phyloP scores from a whole-genome alignment of 2,329 filamentous ascomycete species.

The Trichoderma sp. region DNA sequence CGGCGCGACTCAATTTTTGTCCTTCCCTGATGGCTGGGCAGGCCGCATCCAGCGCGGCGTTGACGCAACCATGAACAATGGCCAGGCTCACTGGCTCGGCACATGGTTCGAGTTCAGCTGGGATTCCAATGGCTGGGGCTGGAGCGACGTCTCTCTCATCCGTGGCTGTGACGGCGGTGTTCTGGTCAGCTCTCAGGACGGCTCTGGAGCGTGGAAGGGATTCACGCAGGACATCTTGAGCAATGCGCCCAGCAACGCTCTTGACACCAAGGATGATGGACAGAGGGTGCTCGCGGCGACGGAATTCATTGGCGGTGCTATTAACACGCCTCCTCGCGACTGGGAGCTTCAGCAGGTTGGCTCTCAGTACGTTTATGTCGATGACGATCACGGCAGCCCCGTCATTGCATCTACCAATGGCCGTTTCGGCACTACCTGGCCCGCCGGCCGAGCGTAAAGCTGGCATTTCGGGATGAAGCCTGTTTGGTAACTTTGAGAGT shows the following conservation, averaged over 20 bases:
- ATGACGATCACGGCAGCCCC: constrained; percentile 29
- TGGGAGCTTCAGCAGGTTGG: constrained; percentile 28
- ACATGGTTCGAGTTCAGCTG: constrained; percentile 31
- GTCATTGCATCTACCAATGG: constrained; percentile 27
- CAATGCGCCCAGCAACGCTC: constrained; percentile 24
- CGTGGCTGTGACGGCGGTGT: constrained; percentile 30
- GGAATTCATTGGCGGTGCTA: constrained; percentile 24
- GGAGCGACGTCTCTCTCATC: constrained; percentile 32
- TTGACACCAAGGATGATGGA: constrained; percentile 16
- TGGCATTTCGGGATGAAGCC: not conserved
- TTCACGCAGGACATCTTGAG: constrained; percentile 28
- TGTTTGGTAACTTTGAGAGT: not conserved
- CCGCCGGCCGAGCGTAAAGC: not conserved
- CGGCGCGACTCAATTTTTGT: constrained; percentile 26
- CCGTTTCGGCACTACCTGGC: constrained; percentile 12
- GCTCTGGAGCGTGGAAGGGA: constrained; percentile 27
- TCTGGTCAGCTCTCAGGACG: constrained; percentile 26
- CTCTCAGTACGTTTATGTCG: constrained; percentile 27
- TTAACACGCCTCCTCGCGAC: constrained; percentile 26
- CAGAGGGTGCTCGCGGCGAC: constrained; percentile 29
- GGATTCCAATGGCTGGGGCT: constrained; percentile 26
- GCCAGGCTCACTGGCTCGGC: constrained; percentile 27
- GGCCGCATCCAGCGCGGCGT: constrained; percentile 30
- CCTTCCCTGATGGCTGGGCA: constrained; percentile 28
- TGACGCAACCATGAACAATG: constrained; percentile 27